Conservation (phyloP, 1,284 basidiomycete genomes). For the Kalmanozyma brasiliensis region DNA sequence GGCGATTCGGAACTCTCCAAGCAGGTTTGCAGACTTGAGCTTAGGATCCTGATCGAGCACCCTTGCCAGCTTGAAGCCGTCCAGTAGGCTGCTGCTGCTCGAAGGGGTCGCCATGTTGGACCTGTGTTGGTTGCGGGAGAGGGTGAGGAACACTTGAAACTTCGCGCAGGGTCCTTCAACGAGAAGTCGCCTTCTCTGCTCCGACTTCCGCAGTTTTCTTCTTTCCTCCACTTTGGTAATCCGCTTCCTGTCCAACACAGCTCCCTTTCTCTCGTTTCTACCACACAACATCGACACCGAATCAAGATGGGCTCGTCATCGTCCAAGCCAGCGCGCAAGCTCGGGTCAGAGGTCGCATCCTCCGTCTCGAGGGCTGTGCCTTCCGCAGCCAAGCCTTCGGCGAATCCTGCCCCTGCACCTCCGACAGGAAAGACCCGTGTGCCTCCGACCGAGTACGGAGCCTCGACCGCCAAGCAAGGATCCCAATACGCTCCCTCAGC, state of each 20-base stretch:
- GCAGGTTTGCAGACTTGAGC: conserved; percentile 38
- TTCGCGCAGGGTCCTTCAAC: conserved; percentile 28
- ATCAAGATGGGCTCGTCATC: conserved; percentile 48
- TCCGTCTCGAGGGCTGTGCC: conserved; percentile 26
- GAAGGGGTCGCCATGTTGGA: not conserved
- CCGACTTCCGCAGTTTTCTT: conserved; percentile 23
- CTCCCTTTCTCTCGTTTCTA: not conserved
- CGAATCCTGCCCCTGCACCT: conserved; percentile 7
- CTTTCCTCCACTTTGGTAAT: conserved; percentile 41
- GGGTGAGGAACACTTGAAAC: not conserved
- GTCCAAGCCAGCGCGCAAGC: conserved; percentile 52
- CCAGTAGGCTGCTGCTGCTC: conserved; percentile 11
- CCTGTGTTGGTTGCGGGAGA: too few species aligned
- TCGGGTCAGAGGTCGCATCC: conserved; percentile 35
- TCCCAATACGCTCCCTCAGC: conserved; percentile 28
- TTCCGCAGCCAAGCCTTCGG: conserved; percentile 24
- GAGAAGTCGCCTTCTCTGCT: conserved; percentile 8
- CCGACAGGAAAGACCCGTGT: conserved; percentile 6
- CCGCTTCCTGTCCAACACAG: not conserved
- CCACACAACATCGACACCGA: not conserved
- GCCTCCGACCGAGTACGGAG: conserved; percentile 27
- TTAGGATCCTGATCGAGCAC: conserved; percentile 57
- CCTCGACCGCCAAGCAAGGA: conserved; percentile 21
- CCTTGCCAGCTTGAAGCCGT: conserved; percentile 51
- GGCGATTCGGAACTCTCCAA: conserved; percentile 28